Conservation (phyloP, 1,139 yeast genomes). For the Zygosaccharomyces sapae region DNA sequence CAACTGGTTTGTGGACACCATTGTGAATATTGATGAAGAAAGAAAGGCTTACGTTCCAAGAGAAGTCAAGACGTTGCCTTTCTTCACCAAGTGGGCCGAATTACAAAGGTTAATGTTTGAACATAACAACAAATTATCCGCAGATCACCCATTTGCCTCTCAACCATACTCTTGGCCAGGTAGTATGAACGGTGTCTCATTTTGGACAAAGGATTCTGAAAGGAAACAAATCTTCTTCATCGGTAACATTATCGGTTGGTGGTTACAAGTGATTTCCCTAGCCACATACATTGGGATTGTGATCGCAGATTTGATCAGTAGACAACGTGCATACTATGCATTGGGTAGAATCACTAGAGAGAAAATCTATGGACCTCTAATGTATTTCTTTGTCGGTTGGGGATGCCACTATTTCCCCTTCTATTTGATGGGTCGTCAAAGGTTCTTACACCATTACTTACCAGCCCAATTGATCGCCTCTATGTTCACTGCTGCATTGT, state of each 20-base stretch:
- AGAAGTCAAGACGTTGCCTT: slow-evolving; percentile 56
- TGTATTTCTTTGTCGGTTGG: slow-evolving; percentile 87
- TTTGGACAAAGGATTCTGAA: slow-evolving; percentile 76
- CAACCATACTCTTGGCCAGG: slow-evolving; percentile 93
- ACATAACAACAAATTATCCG: slow-evolving; percentile 80
- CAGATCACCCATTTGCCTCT: slow-evolving; percentile 95
- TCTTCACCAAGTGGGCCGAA: slow-evolving; percentile 84
- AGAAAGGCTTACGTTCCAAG: slow-evolving; percentile 58
- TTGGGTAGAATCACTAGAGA: slow-evolving; percentile 62
- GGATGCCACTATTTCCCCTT: slow-evolving; percentile 85
- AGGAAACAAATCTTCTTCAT: slow-evolving; percentile 78
- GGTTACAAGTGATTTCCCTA: slow-evolving; percentile 72
- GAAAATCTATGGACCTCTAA: slow-evolving; percentile 73
- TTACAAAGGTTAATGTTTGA: slow-evolving; percentile 85
- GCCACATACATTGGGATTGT: slow-evolving; percentile 60
- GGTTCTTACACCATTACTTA: slow-evolving; percentile 88
- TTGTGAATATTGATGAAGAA: slow-evolving; percentile 59
- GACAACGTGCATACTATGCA: slow-evolving; percentile 63
- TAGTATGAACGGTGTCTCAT: slow-evolving; percentile 84
- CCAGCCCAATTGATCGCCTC: slow-evolving; percentile 96
- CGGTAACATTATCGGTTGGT: slow-evolving; percentile 91
- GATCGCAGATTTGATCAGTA: slow-evolving; percentile 71
- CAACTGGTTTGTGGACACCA: slow-evolving; percentile 73
- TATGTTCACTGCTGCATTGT: slow-evolving; percentile 71
- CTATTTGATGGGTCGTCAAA: slow-evolving; percentile 88